phyloP scores from a whole-genome alignment of 2,329 filamentous ascomycete species.

The Fusarium redolens region DNA sequence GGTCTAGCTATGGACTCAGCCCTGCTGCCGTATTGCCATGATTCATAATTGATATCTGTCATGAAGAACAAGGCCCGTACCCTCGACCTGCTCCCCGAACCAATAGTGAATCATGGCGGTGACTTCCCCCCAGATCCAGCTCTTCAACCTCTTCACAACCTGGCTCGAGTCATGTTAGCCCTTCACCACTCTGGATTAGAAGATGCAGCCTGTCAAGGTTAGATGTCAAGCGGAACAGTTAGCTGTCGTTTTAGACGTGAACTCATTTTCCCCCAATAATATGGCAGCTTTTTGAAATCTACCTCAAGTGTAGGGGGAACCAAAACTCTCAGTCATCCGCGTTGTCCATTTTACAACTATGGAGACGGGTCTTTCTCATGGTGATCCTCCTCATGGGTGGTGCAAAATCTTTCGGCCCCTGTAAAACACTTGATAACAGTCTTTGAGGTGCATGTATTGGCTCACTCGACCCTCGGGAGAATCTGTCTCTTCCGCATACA shows the following conservation, averaged over 20 bases:
- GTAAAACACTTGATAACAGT: background rate
- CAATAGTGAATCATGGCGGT: background rate
- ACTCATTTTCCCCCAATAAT: background rate
- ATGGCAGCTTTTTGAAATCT: background rate
- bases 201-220: background rate
- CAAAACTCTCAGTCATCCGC: background rate
- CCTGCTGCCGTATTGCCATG: background rate
- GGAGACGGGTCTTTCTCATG: background rate
- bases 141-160: background rate
- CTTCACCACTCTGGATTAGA: background rate
- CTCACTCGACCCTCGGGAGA: background rate
- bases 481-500: background rate
- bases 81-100: background rate
- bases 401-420: background rate
- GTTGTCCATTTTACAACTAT: background rate
- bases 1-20: background rate
- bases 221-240: background rate
- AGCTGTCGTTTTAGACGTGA: background rate
- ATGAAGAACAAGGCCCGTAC: background rate
- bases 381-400: background rate
- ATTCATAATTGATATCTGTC: background rate
- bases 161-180: constrained; percentile 9
- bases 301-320: background rate
- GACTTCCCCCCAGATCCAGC: background rate
- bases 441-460: background rate